Evolutionary conservation across 2,329 filamentous ascomycete genomes (phyloP), one percentile per base, ranked within the genome.

Genomic region (Fusarium pininemorale): DNA sequence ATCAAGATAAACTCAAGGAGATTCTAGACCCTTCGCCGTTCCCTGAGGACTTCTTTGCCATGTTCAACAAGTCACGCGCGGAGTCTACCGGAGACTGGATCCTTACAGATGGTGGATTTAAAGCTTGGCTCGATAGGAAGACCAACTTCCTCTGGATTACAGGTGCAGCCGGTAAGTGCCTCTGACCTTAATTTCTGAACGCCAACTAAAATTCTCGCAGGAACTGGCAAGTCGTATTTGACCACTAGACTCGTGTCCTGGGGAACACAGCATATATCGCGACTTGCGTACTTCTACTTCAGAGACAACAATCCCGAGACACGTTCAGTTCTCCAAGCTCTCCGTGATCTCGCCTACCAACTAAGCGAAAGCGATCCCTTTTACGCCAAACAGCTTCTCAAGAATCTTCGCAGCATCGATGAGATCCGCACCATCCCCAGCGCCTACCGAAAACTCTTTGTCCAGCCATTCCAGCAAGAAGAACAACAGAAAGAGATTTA

Each of bases 51-150:
- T 82, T 80, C 30, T 86, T 82, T 65, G 79, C 80, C 8, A 79
- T 81, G 28, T 85, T 87, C 50, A 82, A 80, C 28, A 84, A 83
- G 62, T 81, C 80, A 3, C 79, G 82, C 9, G 81, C 86, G 0
- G 77, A 79, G 3, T 82, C 81, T 0, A 87, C 86, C 0, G 85
- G 86, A 30, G 82, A 86, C 44, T 87, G 86, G 86, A 78, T 87
- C 14, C 76, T 83, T 6, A 62, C 79, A 3, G 85, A 87, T 63
- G 76, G 80, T 2, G 76, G 81, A 0, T 78, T 87, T 26, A 78
- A 80, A 14, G 72, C 78, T 1, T 87, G 86, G 85, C 39, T 85
- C 0, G 66, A 76, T 7, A 79, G 79, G 13, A 79, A 84, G 7
- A 82, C 79, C 5, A 83, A 81, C 7, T 81, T 85, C 35, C 76